phyloP scores from a whole-genome alignment of 2,329 filamentous ascomycete genomes.

The Xylariales sp. region DNA sequence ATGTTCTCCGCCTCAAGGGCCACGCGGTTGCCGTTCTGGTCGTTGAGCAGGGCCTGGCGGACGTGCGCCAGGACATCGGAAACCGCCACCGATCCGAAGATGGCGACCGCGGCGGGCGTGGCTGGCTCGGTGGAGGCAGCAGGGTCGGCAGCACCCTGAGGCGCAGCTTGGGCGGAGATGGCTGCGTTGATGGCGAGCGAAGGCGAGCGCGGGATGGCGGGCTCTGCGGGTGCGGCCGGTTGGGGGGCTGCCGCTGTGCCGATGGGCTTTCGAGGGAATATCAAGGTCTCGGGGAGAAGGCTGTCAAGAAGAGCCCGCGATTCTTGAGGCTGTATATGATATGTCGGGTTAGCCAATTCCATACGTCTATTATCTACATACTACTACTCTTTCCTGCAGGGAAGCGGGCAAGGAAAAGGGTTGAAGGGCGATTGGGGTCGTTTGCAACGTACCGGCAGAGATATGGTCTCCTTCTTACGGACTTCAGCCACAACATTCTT shows the following conservation, averaged over 20 bases:
- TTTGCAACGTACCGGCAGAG: constrained; percentile 19
- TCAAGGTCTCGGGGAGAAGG: constrained; percentile 30
- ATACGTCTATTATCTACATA: constrained; percentile 11
- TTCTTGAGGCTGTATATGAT: constrained; percentile 25
- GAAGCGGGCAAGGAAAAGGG: background rate
- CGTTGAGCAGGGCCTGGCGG: constrained; percentile 27
- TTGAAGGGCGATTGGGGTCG: background rate
- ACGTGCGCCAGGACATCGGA: constrained; percentile 29
- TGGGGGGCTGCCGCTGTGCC: constrained; percentile 12
- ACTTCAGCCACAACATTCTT: constrained; percentile 4
- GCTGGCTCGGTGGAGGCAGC: constrained; percentile 10
- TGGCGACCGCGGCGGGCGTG: constrained; percentile 17
- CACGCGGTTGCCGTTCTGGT: constrained; percentile 27
- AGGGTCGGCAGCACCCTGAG: constrained; percentile 6
- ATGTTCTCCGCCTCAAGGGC: constrained; percentile 30
- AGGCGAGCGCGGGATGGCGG: constrained; percentile 18
- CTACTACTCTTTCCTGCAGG: background rate
- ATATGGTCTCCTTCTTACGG: constrained; percentile 18
- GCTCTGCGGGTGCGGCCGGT: constrained; percentile 10
- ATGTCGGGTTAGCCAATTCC: background rate
- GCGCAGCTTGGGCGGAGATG: constrained; percentile 9
- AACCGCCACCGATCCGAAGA: constrained; percentile 39
- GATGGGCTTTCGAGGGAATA: constrained; percentile 33
- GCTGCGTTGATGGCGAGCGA: constrained; percentile 19
- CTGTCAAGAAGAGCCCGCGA: constrained; percentile 27